Evolutionary conservation across 2,329 filamentous ascomycete species (phyloP), one percentile per base, ranked within the genome.

Genomic region (Scedosporium aurantiacum): DNA sequence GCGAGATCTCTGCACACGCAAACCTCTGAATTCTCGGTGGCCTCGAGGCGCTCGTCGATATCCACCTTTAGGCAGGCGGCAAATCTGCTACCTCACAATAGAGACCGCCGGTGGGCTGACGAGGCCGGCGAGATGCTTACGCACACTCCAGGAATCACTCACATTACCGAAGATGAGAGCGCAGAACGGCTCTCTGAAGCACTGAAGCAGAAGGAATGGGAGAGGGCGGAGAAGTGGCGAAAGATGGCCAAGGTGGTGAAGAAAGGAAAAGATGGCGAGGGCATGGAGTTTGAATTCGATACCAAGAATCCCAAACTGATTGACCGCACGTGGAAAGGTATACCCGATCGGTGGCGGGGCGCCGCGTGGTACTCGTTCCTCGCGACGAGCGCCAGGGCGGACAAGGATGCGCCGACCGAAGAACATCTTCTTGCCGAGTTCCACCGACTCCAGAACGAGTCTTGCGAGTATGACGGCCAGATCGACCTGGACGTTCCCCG

Each of bases 401-500:
- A 83, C 64, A 75, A 79, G 58, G 79, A 83, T n/a, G 68, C 65
- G 21, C 84, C 82, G 58, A 79, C 84, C 0, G 90, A 94, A 61
- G 83, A 87, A 47, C 81, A 89, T 61, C 81, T 97, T 57, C 84
- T 91, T 45, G 78, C 81, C 50, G 79, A 82, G 32, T 96, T 91
- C 70, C 82, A 89, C 70, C 82, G 84, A 52, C 81, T 95, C 28
- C 87, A 95, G 69, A 78, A 85, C 16, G 77, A 85, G 63, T 84
- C 84, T 61, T 96, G 89, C 2, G 86, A 91, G 0, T 94, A 99
- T 70, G 94, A 99, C 72, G 86, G 93, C 23, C 94, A 99, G 75
- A 99, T 99, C 68, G 94, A 99, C 72, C 84, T 97, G 52, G 94
- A 99, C 72, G 94, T 99, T 18, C 94, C 94, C 0, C 83, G 94